phyloP scores from a whole-genome alignment of 176 grass and related monocot genomes.

The Oryza rufipogon region DNA sequence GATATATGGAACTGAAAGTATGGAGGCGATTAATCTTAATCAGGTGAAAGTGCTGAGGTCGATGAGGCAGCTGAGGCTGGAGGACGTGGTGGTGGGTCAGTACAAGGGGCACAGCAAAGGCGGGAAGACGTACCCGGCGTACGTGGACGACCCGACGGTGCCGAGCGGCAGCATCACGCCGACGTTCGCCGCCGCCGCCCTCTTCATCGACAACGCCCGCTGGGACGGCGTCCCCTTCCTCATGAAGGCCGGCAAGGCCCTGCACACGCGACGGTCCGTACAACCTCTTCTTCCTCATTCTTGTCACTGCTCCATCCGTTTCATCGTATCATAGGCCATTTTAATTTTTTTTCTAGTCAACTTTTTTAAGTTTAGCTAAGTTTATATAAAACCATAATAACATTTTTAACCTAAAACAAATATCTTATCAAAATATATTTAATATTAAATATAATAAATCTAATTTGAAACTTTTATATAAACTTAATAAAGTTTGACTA shows the following conservation, averaged over 20 bases:
- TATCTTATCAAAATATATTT: no score
- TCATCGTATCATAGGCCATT: no score
- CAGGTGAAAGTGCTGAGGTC: constrained; percentile 89
- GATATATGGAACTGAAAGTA: no score
- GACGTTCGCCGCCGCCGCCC: constrained; percentile 85
- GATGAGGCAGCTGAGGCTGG: constrained; percentile 72
- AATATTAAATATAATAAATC: no score
- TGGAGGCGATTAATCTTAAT: background rate
- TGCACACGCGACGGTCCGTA: constrained; percentile 55
- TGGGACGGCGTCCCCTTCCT: constrained; percentile 97
- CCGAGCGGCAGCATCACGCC: constrained; percentile 81
- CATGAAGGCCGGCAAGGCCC: constrained; percentile 96
- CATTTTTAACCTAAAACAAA: no score
- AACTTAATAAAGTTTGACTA: no score
- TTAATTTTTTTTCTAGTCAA: no score
- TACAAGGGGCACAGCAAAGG: constrained; percentile 75
- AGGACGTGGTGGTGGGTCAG: constrained; percentile 91
- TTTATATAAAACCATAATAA: no score
- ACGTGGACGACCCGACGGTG: constrained; percentile 81
- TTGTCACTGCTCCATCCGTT: no score
- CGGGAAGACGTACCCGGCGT: constrained; percentile 69
- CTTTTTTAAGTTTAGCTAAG: no score
- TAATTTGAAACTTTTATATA: no score
- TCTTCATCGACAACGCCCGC: constrained; percentile 94
- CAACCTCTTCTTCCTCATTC: no score